Conservation (phyloP, 2,329 filamentous ascomycete species). For the Penicillium crustosum region DNA sequence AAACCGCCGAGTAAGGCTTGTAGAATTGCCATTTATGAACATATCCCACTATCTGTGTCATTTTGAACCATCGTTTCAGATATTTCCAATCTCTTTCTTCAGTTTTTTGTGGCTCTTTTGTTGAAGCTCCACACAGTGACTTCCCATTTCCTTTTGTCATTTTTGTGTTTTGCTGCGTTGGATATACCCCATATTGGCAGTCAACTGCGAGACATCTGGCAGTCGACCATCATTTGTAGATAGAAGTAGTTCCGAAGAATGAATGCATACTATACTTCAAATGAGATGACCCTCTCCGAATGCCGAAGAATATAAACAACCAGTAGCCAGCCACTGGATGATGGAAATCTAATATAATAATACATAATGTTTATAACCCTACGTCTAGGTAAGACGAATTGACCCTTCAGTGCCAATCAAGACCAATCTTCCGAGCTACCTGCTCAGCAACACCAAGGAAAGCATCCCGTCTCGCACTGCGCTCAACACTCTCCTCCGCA, state of each 20-base stretch:
- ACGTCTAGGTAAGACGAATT: not conserved
- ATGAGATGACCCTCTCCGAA: not conserved
- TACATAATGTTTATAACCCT: not conserved
- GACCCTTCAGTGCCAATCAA: slow-evolving; percentile 38
- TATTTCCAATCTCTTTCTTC: not conserved
- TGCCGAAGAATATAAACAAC: not conserved
- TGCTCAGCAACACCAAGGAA: slow-evolving; percentile 70
- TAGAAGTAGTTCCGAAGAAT: not conserved
- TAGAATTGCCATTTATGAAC: slow-evolving; percentile 1
- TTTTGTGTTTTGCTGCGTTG: not conserved
- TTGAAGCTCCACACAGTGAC: not conserved
- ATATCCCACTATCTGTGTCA: not conserved
- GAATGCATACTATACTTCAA: slow-evolving; percentile 1
- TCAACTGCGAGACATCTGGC: not conserved
- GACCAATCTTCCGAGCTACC: slow-evolving; percentile 47
- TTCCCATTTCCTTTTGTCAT: not conserved
- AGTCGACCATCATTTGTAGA: not conserved
- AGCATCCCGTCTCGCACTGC: slow-evolving; percentile 67
- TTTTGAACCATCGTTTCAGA: not conserved
- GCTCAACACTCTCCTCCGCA: slow-evolving; percentile 63
- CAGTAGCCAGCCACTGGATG: slow-evolving; percentile 1
- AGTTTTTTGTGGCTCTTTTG: not conserved
- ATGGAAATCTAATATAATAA: not conserved
- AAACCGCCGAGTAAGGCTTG: slow-evolving; percentile 27
- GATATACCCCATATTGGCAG: slow-evolving; percentile 5